Conservation (phyloP, 768 basidiomycete species). For the Pulveroboletus ravenelii region DNA sequence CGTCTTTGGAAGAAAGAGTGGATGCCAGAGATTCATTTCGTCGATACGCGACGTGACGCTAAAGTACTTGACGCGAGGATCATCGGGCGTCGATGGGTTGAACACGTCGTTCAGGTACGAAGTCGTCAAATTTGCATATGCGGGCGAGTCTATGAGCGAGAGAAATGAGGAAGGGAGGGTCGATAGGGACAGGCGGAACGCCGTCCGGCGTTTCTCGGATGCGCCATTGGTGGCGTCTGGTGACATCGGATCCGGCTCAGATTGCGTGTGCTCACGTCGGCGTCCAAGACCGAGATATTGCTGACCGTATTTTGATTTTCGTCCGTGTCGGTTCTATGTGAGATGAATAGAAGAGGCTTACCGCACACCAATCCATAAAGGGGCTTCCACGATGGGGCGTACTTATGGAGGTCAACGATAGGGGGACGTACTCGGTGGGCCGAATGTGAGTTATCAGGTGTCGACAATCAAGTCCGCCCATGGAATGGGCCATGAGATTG, state of each 20-base stretch:
- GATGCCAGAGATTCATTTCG: slow-evolving; percentile 76
- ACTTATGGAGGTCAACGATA: slow-evolving; percentile 83
- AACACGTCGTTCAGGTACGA: slow-evolving; percentile 73
- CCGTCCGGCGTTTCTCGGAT: slow-evolving; percentile 28
- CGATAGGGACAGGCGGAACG: slow-evolving; percentile 47
- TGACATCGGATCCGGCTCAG: background rate
- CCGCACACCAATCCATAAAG: slow-evolving; percentile 99
- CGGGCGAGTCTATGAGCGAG: slow-evolving; percentile 89
- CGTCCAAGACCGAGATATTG: slow-evolving; percentile 91
- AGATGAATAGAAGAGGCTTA: slow-evolving; percentile 33
- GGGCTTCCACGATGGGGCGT: slow-evolving; percentile 96
- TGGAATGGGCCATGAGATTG: slow-evolving; percentile 94
- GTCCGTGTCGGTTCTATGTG: slow-evolving; percentile 11
- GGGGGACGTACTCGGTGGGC: slow-evolving; percentile 76
- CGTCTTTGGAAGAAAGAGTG: slow-evolving; percentile 94
- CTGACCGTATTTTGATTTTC: slow-evolving; percentile 34
- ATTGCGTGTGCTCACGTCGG: slow-evolving; percentile 25
- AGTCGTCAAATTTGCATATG: slow-evolving; percentile 91
- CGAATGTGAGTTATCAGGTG: slow-evolving; percentile 84
- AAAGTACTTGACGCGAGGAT: slow-evolving; percentile 83
- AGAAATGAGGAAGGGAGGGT: slow-evolving; percentile 79
- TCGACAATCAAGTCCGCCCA: slow-evolving; percentile 96
- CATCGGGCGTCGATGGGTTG: slow-evolving; percentile 78
- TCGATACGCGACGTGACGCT: slow-evolving; percentile 79
- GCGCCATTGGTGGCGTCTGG: background rate